Base-by-base conservation (phyloP, 768 basidiomycete species). In the Piloderma croceum region DNA sequence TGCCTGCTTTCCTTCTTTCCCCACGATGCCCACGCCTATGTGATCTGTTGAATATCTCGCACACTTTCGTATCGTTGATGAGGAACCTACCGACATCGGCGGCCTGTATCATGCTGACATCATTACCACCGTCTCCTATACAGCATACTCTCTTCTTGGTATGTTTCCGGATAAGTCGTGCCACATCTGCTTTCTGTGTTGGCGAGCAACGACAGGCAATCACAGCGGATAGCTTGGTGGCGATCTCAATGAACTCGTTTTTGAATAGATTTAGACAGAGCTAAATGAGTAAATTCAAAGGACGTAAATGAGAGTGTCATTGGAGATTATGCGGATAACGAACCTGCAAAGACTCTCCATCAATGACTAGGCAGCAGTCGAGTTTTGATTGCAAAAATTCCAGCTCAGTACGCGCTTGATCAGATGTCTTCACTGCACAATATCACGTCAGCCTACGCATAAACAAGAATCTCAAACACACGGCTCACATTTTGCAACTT, bases 101-200 rank as follows among this genome's bases (percentile, higher is more conserved):
- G 2, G 96, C 96, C 56, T 98, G 96, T 46, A 99, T 99, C 96
- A 99, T 99, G 60, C 89, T 91, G 47, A 99, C 96, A 58, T 99
- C 96, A 60, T 99, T 99, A 4, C 96, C 96, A 24, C 96, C 96
- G 64, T 99, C 96, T 2, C 96, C 96, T 43, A 98, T 98, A 57
- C 96, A 98, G 60, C 94, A 98, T 0, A 99, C 94, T 0, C 94
- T 80, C 61, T 97, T 98, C 65, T 81, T 86, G 3, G 94, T 96
- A 56, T 83, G 81, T 13, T 76, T 70, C 6, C 96, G 83, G 46
- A 99, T 98, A 24, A 99, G 69, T 4, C 90, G 78, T 1, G 96
- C 94, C 4, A 99, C 90, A 56, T 98, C 94, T 7, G 96, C 96
- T 62, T 99, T 99, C 64, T 98, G 96, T 0, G 94, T 98, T 0